phyloP scores from a whole-genome alignment of 2,329 filamentous ascomycete genomes.

The Pseudocercospora pini-densiflorae region DNA sequence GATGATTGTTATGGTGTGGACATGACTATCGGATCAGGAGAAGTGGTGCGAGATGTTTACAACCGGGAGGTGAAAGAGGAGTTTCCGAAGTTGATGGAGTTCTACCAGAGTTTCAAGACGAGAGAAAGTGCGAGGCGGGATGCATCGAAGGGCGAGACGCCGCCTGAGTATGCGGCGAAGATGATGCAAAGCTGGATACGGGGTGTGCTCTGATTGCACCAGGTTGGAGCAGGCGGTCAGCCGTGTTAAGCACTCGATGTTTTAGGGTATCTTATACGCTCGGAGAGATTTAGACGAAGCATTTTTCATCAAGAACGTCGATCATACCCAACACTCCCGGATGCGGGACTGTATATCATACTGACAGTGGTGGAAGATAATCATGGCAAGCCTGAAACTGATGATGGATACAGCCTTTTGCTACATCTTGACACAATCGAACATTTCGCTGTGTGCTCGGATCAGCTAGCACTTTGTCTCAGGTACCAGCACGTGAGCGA shows the following conservation, averaged over 20 bases:
- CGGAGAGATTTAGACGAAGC: too few species aligned
- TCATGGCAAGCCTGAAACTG: too few species aligned
- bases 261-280: too few species aligned
- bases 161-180: constrained; percentile 8
- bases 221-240: too few species aligned
- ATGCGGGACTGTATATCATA: too few species aligned
- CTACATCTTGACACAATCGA: background rate
- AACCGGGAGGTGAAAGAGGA: constrained; percentile 16
- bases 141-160: constrained; percentile 13
- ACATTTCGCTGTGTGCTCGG: background rate
- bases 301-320: too few species aligned
- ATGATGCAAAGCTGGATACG: constrained; percentile 17
- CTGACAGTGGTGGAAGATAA: too few species aligned
- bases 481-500: background rate
- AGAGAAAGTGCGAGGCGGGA: constrained; percentile 18
- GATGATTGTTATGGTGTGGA: constrained; percentile 22
- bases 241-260: too few species aligned
- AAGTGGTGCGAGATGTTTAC: constrained; percentile 18
- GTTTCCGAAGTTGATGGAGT: constrained; percentile 21
- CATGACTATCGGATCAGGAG: constrained; percentile 18
- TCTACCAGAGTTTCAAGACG: constrained; percentile 19
- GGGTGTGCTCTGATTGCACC: constrained; percentile 10
- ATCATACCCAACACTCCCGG: too few species aligned
- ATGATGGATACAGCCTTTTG: too few species aligned
- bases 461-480: background rate